Evolutionary conservation across 2,329 filamentous ascomycete species (phyloP).

Genomic region (Fusarium pilosicola): DNA sequence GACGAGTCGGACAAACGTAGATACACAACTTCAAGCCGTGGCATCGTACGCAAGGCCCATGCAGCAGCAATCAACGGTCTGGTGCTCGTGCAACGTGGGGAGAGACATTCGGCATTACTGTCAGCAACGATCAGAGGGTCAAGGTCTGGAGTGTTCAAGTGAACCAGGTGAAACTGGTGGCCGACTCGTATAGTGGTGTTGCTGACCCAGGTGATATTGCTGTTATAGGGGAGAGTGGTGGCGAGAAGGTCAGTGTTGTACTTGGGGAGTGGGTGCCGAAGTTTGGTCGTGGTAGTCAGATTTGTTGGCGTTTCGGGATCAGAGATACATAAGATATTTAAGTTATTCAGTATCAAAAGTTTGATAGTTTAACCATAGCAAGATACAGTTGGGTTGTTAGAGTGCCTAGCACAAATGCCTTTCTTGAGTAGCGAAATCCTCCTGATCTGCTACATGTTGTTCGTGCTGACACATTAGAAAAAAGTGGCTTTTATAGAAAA

Average conservation of each 20-base stretch:
- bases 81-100: slow-evolving; percentile 47
- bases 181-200: slow-evolving; percentile 66
- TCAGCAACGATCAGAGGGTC: slow-evolving; percentile 70
- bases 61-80: slow-evolving; percentile 76
- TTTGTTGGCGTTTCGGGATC: background rate
- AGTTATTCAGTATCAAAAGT: background rate
- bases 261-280: slow-evolving; percentile 40
- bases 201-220: slow-evolving; percentile 64
- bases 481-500: background rate
- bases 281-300: slow-evolving; percentile 37
- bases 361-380: background rate
- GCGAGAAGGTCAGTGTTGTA: slow-evolving; percentile 25
- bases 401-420: background rate
- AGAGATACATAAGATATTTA: no score
- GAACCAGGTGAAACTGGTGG: slow-evolving; percentile 53
- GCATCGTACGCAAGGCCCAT: slow-evolving; percentile 64
- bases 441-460: background rate
- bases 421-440: background rate
- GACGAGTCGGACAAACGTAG: slow-evolving; percentile 21
- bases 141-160: slow-evolving; percentile 61
- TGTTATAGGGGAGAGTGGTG: background rate
- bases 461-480: background rate
- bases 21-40: slow-evolving; percentile 40
- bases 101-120: slow-evolving; percentile 52
- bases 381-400: background rate